A percentile compares a stretch with the other conserved stretches of the same genome.
phyloP scores from a whole-genome alignment of 2,329 filamentous ascomycete species.

The Colletotrichum plurivorum region DNA sequence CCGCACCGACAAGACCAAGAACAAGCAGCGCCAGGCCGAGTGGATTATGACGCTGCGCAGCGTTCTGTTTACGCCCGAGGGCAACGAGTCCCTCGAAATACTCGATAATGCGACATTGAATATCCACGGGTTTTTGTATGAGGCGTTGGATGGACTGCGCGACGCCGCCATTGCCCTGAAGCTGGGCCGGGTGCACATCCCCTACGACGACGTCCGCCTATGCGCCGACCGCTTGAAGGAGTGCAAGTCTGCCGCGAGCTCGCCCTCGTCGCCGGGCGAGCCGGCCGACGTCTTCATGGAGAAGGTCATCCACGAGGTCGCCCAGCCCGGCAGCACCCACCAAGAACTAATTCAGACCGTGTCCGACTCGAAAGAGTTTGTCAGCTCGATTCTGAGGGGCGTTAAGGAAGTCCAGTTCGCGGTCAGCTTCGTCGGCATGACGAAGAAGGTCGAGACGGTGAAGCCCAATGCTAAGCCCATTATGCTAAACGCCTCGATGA shows the following conservation, averaged over 20 bases:
- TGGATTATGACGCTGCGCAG: conserved; percentile 93
- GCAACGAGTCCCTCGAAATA: conserved; percentile 86
- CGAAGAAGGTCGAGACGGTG: conserved; percentile 81
- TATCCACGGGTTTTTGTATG: conserved; percentile 90
- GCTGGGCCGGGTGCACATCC: conserved; percentile 89
- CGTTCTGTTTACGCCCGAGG: conserved; percentile 89
- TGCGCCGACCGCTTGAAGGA: conserved; percentile 72
- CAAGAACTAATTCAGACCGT: conserved; percentile 84
- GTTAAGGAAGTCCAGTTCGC: conserved; percentile 98
- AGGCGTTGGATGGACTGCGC: conserved; percentile 86
- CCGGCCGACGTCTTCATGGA: conserved; percentile 75
- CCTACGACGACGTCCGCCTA: conserved; percentile 85
- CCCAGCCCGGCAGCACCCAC: conserved; percentile 74
- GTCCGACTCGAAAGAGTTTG: conserved; percentile 92
- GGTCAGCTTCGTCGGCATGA: conserved; percentile 89
- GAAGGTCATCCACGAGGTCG: conserved; percentile 82
- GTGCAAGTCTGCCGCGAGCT: conserved; percentile 50
- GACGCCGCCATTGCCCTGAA: conserved; percentile 94
- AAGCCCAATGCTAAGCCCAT: conserved; percentile 79
- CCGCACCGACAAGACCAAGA: conserved; percentile 68
- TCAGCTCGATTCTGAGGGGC: conserved; percentile 89
- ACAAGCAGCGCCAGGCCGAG: conserved; percentile 82
- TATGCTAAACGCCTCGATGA: conserved; percentile 90
- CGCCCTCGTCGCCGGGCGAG: conserved; percentile 55
- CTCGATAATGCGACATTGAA: conserved; percentile 91